Evolutionary conservation across 192 early-diverging fungal genomes (phyloP), one percentile per base, ranked within the genome.

Genomic region (Pilobolus umbonatus): DNA sequence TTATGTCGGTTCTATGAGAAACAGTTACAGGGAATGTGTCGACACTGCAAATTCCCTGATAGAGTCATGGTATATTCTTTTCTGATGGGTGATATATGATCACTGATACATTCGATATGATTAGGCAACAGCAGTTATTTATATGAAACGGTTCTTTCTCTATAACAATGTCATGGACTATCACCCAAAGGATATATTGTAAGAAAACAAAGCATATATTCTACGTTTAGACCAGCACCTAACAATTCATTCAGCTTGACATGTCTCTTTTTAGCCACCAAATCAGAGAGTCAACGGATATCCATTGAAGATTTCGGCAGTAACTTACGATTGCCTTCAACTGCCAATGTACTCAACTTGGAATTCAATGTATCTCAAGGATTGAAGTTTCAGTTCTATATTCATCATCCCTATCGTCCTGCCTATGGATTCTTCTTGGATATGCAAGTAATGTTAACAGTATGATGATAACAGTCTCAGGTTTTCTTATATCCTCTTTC

Each of bases 91-190:
- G 21, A 5, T 34, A 14, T 1, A 61, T 57, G 31, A 22, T 12
- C 10, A 22, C n/a, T 38, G 17, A n/a, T 50, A 46, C 8, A 42
- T 58, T 35, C 30, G 5, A 1, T 61, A 61, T 60, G 57, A 63
- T 25, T 80, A 85, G 82, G 86, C 86, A 21, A 91, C 87, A 1
- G 87, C 87, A 0, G 78, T 91, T 10, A 82, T 80, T n/a, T 91
- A 81, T 55, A 82, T 88, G 80, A 91, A 91, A 62, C 80, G 89
- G 12, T 91, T 91, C 67, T 91, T 84, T 62, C 67, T 91, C 30
- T 80, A 84, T 62, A 91, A 91, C 57, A 82, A 85, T 6, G 79
- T 85, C 10, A 87, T 91, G 78, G 87, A 91, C 71, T 89, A 89
- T 55, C 85, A 84, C 57, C 89, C 89, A 21, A 89, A 87, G 56